phyloP scores from a whole-genome alignment of 129 eudicot species.

The Oenanthe sinensis region DNA sequence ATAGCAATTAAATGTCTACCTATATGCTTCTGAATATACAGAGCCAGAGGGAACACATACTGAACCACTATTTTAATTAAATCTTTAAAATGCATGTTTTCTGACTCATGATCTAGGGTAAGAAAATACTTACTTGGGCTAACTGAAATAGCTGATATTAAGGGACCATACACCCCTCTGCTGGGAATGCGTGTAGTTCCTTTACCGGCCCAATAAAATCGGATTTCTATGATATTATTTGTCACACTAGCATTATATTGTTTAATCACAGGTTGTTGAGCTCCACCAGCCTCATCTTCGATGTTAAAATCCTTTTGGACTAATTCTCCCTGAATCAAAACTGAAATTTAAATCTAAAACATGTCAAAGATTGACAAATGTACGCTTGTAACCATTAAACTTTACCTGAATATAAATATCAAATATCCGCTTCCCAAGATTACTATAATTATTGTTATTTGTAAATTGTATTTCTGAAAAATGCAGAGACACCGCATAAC shows the following conservation, averaged over 20 bases:
- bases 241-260: slow-evolving; percentile 43
- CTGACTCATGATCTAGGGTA: not conserved
- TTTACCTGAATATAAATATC: slow-evolving; percentile 87
- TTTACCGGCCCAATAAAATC: slow-evolving; percentile 79
- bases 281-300: slow-evolving; percentile 54
- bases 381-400: not conserved
- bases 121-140: slow-evolving; percentile 53
- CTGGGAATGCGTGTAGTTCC: slow-evolving; percentile 79
- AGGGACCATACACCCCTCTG: slow-evolving; percentile 88
- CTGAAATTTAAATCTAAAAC: not conserved
- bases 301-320: slow-evolving; percentile 57
- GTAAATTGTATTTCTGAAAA: slow-evolving; percentile 71
- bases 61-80: not conserved
- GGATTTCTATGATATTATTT: slow-evolving; percentile 57
- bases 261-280: slow-evolving; percentile 31
- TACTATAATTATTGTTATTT: slow-evolving; percentile 42
- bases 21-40: not conserved
- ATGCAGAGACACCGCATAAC: slow-evolving; percentile 56
- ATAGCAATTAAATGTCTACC: not conserved
- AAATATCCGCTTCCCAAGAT: slow-evolving; percentile 73
- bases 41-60: not conserved
- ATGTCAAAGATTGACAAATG: not conserved
- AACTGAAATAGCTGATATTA: slow-evolving; percentile 79
- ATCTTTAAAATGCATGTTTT: not conserved
- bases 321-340: slow-evolving; percentile 39